Evolutionary conservation across 805 yeast species (phyloP), one percentile per base, ranked within the genome.

Genomic region (Myxozyma kluyveri): DNA sequence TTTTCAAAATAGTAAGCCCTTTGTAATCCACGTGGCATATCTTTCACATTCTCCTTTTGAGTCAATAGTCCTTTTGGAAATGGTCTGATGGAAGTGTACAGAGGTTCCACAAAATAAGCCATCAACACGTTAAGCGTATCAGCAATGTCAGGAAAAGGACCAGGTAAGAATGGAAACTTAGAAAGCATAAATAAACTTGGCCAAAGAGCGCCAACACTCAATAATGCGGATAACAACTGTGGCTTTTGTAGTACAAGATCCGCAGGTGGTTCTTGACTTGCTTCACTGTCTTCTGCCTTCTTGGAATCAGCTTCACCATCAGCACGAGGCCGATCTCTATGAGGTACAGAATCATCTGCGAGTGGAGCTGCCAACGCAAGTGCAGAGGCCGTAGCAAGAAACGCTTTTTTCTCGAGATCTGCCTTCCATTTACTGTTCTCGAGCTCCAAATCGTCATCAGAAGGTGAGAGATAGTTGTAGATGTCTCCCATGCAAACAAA

Each of bases 361-460:
- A 90, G 72, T 0, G 96, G 95, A 7, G 93, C 93, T 4, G 96
- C 96, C 60, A 89, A 66, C 0, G 97, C 93, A 44, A 90, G 70
- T 0, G 96, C 95, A 56, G 84, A 86, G 0, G 87, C 84, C 22
- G 79, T 76, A 0, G 90, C 84, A 55, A 74, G 72, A 61, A 75
- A 73, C 0, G 86, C 79, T 52, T 80, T 77, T 10, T 79, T 79
- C 14, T 82, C 81, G 50, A 78, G 64, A 7, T 75, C 72, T 27
- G 70, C 69, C 33, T 77, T 75, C 63, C 80, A 77, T 3, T 65
- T 63, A 1, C 68, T 69, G 35, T 80, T 75, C 26, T 81, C 69
- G 7, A 61, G 61, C 0, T 61, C 61, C 72, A 85, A 72, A 2
- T 68, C 75, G 2, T 70, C 73, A 26, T 77, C 79, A 9, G 68